A percentile compares a stretch with the other conserved stretches of the same genome.
phyloP scores from a whole-genome alignment of 345 rosid species.

The Odontarrhena argentea region DNA sequence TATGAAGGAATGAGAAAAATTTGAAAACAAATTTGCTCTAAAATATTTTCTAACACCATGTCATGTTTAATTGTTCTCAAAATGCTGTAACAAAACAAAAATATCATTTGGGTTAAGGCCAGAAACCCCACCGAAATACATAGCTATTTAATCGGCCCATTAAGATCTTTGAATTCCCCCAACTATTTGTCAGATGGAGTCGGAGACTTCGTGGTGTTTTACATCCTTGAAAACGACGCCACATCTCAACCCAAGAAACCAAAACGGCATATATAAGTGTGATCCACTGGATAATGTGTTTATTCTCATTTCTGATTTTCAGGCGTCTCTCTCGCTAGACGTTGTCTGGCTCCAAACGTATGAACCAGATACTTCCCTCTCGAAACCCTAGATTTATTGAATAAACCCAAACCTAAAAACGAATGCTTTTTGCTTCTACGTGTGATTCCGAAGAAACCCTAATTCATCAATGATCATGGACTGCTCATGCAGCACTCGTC shows the following conservation, averaged over 20 bases:
- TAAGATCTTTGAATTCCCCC: neutral
- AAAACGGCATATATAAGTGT: neutral
- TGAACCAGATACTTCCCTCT: constrained; percentile 37
- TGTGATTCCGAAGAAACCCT: constrained; percentile 33
- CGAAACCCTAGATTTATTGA: constrained; percentile 13
- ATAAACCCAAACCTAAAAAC: neutral
- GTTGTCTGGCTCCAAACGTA: constrained; percentile 39
- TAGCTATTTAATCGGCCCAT: constrained; percentile 1
- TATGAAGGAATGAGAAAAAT: no score
- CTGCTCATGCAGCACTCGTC: constrained; percentile 39
- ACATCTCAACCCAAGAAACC: neutral
- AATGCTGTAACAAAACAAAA: no score
- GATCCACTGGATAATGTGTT: constrained; percentile 12
- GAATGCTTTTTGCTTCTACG: constrained; percentile 10
- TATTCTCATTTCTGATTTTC: neutral
- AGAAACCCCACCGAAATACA: no score
- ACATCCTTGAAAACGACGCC: neutral
- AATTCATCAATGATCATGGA: constrained; percentile 24
- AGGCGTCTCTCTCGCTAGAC: constrained; percentile 7
- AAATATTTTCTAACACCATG: no score
- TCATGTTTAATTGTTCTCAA: no score
- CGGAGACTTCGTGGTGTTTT: constrained; percentile 31
- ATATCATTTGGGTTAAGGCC: no score
- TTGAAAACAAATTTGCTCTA: no score
- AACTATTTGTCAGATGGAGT: neutral